Conservation (phyloP, 2,329 filamentous ascomycete genomes). For the Lachnellula subtilissima region DNA sequence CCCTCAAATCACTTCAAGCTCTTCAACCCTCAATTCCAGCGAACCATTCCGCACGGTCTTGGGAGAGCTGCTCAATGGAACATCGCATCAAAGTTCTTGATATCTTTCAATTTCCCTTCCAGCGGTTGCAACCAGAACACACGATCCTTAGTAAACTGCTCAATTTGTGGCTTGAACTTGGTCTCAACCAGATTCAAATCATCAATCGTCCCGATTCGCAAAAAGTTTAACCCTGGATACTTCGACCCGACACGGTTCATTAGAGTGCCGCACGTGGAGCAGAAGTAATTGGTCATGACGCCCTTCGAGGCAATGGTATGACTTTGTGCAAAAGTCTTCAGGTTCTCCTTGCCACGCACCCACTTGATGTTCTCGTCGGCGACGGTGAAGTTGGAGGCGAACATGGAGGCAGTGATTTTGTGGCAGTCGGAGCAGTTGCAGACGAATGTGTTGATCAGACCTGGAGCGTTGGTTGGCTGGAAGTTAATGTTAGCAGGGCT, state of each 20-base stretch:
- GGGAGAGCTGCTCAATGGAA: too few relatives aligned
- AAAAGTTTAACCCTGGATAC: constrained; percentile 43
- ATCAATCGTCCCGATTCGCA: constrained; percentile 57
- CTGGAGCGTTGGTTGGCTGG: constrained; percentile 42
- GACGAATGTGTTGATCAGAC: constrained; percentile 46
- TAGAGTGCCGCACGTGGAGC: constrained; percentile 52
- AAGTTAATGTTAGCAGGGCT: not conserved
- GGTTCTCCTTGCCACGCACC: constrained; percentile 46
- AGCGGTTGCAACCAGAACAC: constrained; percentile 42
- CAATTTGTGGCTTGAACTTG: constrained; percentile 47
- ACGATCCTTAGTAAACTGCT: constrained; percentile 49
- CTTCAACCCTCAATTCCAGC: too few relatives aligned
- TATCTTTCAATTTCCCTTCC: too few relatives aligned
- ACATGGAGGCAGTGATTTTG: constrained; percentile 60
- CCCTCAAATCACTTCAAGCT: too few relatives aligned
- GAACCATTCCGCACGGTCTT: too few relatives aligned
- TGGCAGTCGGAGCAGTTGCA: constrained; percentile 59
- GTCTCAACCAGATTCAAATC: constrained; percentile 55
- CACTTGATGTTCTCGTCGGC: constrained; percentile 41
- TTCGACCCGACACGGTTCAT: constrained; percentile 50
- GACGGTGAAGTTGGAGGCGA: constrained; percentile 54
- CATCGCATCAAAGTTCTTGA: too few relatives aligned
- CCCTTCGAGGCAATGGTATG: constrained; percentile 42
- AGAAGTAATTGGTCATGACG: constrained; percentile 59
- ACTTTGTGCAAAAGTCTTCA: constrained; percentile 42